phyloP scores from a whole-genome alignment of 192 early-diverging fungal genomes.

The Umbelopsis isabellina region DNA sequence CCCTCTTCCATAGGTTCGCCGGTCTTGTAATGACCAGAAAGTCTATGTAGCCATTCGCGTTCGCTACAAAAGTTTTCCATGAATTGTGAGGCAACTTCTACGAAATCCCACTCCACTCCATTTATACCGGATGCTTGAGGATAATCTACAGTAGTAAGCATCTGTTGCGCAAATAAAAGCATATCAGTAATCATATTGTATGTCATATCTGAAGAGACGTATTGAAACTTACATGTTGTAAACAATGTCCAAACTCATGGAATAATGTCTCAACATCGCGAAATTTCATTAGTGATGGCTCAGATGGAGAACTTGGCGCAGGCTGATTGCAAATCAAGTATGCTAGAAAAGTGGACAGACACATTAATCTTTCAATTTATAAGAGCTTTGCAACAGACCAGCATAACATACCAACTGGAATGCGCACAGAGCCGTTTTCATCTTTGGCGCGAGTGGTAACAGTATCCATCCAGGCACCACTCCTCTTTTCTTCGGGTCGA shows the following conservation, averaged over 20 bases:
- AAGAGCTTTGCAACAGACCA: neutral
- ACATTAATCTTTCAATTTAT: neutral
- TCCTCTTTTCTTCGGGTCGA: slow-evolving; percentile 57
- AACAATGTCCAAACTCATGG: slow-evolving; percentile 67
- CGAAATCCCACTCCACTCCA: slow-evolving; percentile 67
- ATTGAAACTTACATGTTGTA: slow-evolving; percentile 51
- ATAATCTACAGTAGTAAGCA: slow-evolving; percentile 61
- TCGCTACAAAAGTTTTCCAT: slow-evolving; percentile 69
- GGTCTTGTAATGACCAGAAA: slow-evolving; percentile 57
- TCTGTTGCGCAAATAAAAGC: slow-evolving; percentile 20
- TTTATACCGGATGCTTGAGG: slow-evolving; percentile 64
- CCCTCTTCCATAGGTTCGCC: slow-evolving; percentile 56
- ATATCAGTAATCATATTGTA: neutral
- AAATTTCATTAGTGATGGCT: slow-evolving; percentile 61
- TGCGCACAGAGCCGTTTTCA: slow-evolving; percentile 35
- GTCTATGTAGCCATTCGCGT: slow-evolving; percentile 49
- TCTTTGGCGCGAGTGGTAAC: slow-evolving; percentile 52
- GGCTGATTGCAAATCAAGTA: slow-evolving; percentile 66
- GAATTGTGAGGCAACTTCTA: slow-evolving; percentile 64
- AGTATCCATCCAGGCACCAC: slow-evolving; percentile 65
- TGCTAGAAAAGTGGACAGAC: slow-evolving; percentile 24
- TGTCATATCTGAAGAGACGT: neutral
- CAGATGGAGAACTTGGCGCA: slow-evolving; percentile 39
- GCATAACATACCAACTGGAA: slow-evolving; percentile 47
- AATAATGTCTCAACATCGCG: slow-evolving; percentile 63